These are phyloP conservation scores for Didymella arachidicola DNA, from an alignment of 2,329 filamentous ascomycete species.

Conservation along the genomic window DNA sequence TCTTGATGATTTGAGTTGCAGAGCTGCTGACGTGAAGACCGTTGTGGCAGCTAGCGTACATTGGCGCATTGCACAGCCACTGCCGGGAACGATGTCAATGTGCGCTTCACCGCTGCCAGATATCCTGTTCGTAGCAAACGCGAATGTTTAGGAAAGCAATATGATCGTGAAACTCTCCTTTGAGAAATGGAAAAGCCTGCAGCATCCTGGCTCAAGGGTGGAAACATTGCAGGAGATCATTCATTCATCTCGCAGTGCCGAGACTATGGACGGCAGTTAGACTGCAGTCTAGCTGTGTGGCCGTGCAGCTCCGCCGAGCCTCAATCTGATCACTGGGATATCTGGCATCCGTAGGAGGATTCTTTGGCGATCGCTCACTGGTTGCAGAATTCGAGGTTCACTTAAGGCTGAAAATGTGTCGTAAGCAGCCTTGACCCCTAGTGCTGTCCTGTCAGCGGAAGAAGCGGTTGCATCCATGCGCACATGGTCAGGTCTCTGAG, in stretches of 20 bases:
- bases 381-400: slow-evolving; percentile 3
- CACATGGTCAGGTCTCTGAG: slow-evolving; percentile 3
- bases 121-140: not conserved
- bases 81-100: slow-evolving; percentile 1
- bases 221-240: not conserved
- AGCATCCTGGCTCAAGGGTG: not conserved
- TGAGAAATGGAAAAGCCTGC: not conserved
- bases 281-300: not conserved
- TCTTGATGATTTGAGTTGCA: slow-evolving; percentile 7
- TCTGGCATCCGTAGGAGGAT: not conserved
- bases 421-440: slow-evolving; percentile 13
- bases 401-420: slow-evolving; percentile 9
- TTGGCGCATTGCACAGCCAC: slow-evolving; percentile 26
- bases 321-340: slow-evolving; percentile 12
- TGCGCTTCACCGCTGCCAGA: slow-evolving; percentile 26
- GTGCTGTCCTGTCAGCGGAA: slow-evolving; percentile 5
- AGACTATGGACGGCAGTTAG: not conserved
- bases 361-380: not conserved
- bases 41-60: slow-evolving; percentile 21
- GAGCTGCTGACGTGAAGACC: slow-evolving; percentile 15
- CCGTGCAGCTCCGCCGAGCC: slow-evolving; percentile 10
- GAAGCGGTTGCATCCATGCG: slow-evolving; percentile 1
- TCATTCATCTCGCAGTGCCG: not conserved
- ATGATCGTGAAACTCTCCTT: not conserved
- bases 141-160: not conserved